Evolutionary conservation across 805 yeast species (phyloP).

Genomic region (Candida sanyiensis): DNA sequence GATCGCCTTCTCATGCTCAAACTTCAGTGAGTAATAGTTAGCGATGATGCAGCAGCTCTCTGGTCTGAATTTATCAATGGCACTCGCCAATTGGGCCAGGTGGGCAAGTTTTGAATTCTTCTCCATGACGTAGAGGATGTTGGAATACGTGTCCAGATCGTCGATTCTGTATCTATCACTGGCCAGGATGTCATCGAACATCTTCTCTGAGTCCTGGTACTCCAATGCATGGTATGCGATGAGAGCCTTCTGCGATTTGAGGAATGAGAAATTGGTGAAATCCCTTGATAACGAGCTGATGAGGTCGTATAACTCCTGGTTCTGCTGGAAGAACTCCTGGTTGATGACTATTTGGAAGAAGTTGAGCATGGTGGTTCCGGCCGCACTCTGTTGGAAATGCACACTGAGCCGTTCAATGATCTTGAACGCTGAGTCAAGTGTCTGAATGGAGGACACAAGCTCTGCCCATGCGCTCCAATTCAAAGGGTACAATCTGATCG

Average conservation of each 20-base stretch:
- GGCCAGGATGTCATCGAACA: slow-evolving; percentile 69
- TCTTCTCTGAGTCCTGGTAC: slow-evolving; percentile 68
- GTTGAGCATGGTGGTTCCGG: slow-evolving; percentile 13
- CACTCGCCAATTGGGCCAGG: slow-evolving; percentile 78
- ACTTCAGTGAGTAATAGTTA: slow-evolving; percentile 83
- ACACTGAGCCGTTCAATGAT: slow-evolving; percentile 19
- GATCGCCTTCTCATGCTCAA: slow-evolving; percentile 93
- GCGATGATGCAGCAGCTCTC: slow-evolving; percentile 95
- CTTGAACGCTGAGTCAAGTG: slow-evolving; percentile 52
- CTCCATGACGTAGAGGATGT: slow-evolving; percentile 90
- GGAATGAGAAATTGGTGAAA: slow-evolving; percentile 69
- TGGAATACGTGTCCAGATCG: slow-evolving; percentile 90
- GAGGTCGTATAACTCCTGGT: slow-evolving; percentile 44
- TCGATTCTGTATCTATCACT: slow-evolving; percentile 84
- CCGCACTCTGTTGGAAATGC: slow-evolving; percentile 13
- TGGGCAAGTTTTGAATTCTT: slow-evolving; percentile 77
- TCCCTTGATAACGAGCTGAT: slow-evolving; percentile 43
- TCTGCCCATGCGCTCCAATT: slow-evolving; percentile 97
- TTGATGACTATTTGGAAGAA: slow-evolving; percentile 20
- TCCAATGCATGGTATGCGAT: slow-evolving; percentile 81
- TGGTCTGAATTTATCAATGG: slow-evolving; percentile 80
- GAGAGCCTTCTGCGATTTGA: slow-evolving; percentile 78
- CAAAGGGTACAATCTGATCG: slow-evolving; percentile 65
- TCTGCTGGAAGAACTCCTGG: slow-evolving; percentile 77
- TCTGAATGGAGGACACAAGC: slow-evolving; percentile 52